Evolutionary conservation across 176 grass and related monocot species (phyloP).

Genomic region (bread wheat (Triticum aestivum)): DNA sequence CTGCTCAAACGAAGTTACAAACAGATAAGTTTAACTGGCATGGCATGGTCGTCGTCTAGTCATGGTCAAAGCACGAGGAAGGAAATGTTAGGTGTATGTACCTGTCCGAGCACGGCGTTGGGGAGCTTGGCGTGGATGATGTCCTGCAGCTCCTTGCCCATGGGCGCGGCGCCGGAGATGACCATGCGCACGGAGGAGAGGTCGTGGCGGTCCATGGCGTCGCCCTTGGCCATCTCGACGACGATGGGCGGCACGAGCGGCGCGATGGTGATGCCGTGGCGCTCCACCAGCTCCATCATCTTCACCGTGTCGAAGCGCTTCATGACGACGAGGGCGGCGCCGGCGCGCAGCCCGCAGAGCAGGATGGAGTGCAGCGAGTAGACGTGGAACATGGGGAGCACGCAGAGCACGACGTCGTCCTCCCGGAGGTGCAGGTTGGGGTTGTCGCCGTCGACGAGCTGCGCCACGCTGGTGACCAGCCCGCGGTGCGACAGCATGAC

Average conservation of each 20-base stretch:
- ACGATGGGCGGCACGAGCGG: constrained; percentile 82
- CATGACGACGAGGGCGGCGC: constrained; percentile 67
- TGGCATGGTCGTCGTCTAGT: not conserved
- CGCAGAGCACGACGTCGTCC: constrained; percentile 63
- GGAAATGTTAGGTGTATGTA: constrained; percentile 27
- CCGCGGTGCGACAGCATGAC: constrained; percentile 81
- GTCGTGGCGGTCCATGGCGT: constrained; percentile 44
- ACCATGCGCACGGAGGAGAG: constrained; percentile 72
- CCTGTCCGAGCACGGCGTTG: constrained; percentile 57
- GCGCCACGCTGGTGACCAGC: constrained; percentile 58
- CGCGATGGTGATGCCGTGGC: constrained; percentile 51
- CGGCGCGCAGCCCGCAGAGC: constrained; percentile 59
- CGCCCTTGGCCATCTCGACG: constrained; percentile 69
- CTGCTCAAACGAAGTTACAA: constrained; percentile 18
- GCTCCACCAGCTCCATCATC: constrained; percentile 56
- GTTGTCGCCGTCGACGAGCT: constrained; percentile 56
- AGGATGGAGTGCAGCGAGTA: constrained; percentile 77
- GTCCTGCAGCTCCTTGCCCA: constrained; percentile 89
- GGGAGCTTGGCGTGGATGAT: constrained; percentile 62
- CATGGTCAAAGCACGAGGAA: not conserved
- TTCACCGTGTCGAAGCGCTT: constrained; percentile 54
- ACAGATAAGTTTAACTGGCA: not conserved
- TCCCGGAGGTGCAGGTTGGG: constrained; percentile 41
- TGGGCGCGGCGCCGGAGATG: constrained; percentile 74
- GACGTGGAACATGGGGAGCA: constrained; percentile 92